These are phyloP conservation scores for Arthroderma uncinatum DNA, from an alignment of 2,329 filamentous ascomycete species.

Conservation along the genomic window DNA sequence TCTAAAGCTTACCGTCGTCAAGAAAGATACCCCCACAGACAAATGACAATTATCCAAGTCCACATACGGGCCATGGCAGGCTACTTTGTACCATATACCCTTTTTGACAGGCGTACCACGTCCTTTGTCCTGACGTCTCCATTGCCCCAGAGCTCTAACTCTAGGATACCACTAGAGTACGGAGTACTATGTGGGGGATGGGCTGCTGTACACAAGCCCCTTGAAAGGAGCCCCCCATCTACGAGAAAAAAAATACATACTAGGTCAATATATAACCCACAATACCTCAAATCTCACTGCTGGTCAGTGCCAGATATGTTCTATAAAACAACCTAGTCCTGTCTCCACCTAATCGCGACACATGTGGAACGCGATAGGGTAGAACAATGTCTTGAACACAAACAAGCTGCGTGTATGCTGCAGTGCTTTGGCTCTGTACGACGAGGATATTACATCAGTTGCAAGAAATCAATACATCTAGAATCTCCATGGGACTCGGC, in stretches of 20 bases:
- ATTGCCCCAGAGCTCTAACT: no score
- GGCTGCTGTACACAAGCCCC: no score
- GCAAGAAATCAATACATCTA: background rate
- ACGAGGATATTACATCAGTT: background rate
- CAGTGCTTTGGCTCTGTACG: background rate
- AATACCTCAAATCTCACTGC: background rate
- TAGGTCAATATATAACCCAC: background rate
- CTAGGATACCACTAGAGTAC: no score
- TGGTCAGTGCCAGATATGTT: background rate
- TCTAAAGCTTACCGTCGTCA: background rate
- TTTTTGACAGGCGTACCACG: background rate
- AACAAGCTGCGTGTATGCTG: background rate
- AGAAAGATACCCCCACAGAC: background rate
- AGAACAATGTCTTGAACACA: background rate
- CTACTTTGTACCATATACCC: background rate
- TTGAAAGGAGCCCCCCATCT: no score
- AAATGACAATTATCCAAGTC: no score
- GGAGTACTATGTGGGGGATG: no score
- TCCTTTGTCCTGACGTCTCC: no score
- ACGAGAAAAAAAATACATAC: background rate
- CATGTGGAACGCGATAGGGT: background rate
- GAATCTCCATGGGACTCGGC: no score
- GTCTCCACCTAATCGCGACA: background rate
- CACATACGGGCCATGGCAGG: background rate
- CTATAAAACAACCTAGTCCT: background rate